Conservation (phyloP, 1,139 yeast genomes). For the Yamadazyma dendronema region DNA sequence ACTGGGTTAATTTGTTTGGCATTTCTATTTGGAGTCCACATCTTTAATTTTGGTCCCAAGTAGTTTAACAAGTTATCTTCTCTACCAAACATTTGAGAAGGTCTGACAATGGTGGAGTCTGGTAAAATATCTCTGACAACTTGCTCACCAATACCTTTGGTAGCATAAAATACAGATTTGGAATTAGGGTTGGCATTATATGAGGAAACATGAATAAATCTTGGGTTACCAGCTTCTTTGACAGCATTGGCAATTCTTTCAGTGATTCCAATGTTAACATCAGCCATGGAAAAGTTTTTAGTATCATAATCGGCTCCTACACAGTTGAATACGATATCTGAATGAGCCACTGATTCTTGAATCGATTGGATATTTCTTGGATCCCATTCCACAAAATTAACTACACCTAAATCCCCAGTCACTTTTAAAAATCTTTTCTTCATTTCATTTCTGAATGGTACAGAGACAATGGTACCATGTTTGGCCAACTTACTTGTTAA, state of each 20-base stretch:
- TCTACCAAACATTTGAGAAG: conserved; percentile 77
- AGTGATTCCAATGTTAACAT: conserved; percentile 76
- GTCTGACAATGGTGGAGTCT: conserved; percentile 81
- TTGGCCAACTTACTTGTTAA: conserved; percentile 71
- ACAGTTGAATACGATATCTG: conserved; percentile 80
- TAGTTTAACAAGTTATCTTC: conserved; percentile 71
- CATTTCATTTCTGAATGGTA: conserved; percentile 79
- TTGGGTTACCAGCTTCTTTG: conserved; percentile 69
- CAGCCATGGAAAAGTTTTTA: conserved; percentile 80
- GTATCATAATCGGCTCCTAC: conserved; percentile 78
- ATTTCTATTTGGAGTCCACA: conserved; percentile 65
- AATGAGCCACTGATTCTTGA: conserved; percentile 75
- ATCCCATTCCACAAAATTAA: conserved; percentile 81
- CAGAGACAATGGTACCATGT: conserved; percentile 77
- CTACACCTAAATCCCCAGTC: conserved; percentile 85
- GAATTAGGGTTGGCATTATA: conserved; percentile 75
- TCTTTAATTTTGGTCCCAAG: conserved; percentile 54
- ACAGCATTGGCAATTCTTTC: conserved; percentile 75
- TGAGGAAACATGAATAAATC: conserved; percentile 77
- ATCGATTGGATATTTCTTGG: conserved; percentile 74
- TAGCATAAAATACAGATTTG: conserved; percentile 67
- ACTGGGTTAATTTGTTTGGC: conserved; percentile 68
- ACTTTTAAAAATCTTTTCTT: conserved; percentile 79
- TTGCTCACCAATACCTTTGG: conserved; percentile 80
- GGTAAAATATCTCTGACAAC: conserved; percentile 68